A percentile compares a stretch with the other conserved stretches of the same genome.
Conservation (phyloP, 2,329 filamentous ascomycete genomes). For the Nothophaeocryptopus gaeumannii region DNA sequence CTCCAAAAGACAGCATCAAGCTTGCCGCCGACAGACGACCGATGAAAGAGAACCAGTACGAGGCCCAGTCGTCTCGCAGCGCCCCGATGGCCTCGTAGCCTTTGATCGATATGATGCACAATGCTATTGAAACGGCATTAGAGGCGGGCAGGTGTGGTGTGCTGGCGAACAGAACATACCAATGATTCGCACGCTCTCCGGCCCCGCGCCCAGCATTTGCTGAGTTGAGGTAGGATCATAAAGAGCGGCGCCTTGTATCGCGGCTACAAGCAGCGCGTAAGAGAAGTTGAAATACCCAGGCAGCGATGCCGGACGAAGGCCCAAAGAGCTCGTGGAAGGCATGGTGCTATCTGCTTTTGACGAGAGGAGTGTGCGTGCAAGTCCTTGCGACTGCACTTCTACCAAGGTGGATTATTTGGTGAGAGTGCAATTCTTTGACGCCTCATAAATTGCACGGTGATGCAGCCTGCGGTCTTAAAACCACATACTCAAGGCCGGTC, state of each 20-base stretch:
- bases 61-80: constrained; percentile 1
- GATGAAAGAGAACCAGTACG: constrained; percentile 2
- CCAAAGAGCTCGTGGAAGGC: neutral
- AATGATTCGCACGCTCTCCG: neutral
- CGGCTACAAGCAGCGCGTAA: neutral
- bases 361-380: too few relatives aligned
- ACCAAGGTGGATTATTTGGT: too few relatives aligned
- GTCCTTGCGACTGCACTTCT: too few relatives aligned
- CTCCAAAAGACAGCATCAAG: neutral
- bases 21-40: neutral
- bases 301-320: neutral
- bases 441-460: too few relatives aligned
- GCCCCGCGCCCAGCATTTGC: constrained; percentile 1
- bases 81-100: constrained; percentile 1
- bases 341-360: neutral
- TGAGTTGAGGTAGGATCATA: neutral
- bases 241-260: neutral
- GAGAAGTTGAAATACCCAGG: neutral
- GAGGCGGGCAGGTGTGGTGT: neutral
- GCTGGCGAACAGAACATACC: neutral
- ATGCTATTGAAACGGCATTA: neutral
- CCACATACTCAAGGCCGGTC: too few relatives aligned
- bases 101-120: neutral
- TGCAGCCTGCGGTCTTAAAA: too few relatives aligned
- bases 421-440: too few relatives aligned